Evolutionary conservation across 2,329 filamentous ascomycete genomes (phyloP).

Genomic region (Trichoderma simmonsii): DNA sequence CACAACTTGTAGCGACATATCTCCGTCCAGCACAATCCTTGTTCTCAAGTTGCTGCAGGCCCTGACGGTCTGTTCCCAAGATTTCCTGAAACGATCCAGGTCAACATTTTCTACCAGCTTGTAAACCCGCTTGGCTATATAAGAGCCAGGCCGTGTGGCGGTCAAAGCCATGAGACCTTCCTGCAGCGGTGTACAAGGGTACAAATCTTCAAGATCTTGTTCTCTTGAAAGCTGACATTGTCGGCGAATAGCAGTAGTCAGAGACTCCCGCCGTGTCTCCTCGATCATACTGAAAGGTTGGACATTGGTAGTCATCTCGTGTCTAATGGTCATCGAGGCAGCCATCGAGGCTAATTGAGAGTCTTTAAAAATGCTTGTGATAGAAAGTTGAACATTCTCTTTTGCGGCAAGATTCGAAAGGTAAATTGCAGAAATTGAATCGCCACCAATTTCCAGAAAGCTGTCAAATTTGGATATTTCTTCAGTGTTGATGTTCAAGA

Average conservation of each 20-base stretch:
- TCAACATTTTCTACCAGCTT: conserved; percentile 15
- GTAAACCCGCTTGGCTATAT: conserved; percentile 20
- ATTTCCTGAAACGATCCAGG: conserved; percentile 18
- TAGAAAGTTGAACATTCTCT: background rate
- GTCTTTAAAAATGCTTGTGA: conserved; percentile 2
- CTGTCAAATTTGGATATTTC: conserved; percentile 24
- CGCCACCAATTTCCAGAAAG: conserved; percentile 42
- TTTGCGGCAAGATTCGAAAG: background rate
- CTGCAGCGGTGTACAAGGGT: conserved; percentile 39
- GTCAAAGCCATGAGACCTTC: conserved; percentile 34
- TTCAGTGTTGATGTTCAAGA: background rate
- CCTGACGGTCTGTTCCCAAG: conserved; percentile 22
- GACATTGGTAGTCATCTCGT: background rate
- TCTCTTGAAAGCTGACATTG: background rate
- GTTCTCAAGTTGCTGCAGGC: conserved; percentile 23
- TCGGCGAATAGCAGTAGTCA: background rate
- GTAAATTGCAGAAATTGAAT: conserved; percentile 34
- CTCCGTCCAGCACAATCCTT: conserved; percentile 21
- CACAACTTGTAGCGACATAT: conserved; percentile 16
- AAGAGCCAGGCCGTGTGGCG: conserved; percentile 24
- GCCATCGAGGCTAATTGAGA: conserved; percentile 5
- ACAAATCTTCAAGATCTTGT: conserved; percentile 27
- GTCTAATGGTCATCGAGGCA: background rate
- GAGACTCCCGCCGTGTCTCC: background rate
- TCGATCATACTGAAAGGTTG: background rate